Evolutionary conservation across 1,139 yeast genomes (phyloP).

Genomic region (Scheffersomyces insectosa): DNA sequence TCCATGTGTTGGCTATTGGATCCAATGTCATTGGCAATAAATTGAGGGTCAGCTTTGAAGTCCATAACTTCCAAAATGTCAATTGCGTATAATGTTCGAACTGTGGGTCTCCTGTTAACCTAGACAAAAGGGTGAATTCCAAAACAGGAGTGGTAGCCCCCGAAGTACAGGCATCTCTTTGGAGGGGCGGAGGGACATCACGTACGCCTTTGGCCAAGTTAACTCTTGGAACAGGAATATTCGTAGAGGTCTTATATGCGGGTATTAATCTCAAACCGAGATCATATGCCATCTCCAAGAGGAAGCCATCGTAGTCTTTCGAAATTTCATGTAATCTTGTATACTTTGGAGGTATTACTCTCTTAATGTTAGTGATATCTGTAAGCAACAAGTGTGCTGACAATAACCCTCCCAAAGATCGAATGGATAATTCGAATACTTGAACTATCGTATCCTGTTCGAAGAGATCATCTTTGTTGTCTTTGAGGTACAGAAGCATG

Average conservation of each 20-base stretch:
- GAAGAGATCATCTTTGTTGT: constrained; percentile 42
- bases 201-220: constrained; percentile 57
- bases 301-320: constrained; percentile 62
- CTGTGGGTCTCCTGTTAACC: constrained; percentile 69
- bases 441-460: constrained; percentile 72
- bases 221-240: constrained; percentile 73
- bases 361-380: constrained; percentile 44
- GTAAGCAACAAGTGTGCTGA: constrained; percentile 70
- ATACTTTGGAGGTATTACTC: constrained; percentile 9
- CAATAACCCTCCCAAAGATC: constrained; percentile 76
- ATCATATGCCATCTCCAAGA: constrained; percentile 68
- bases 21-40: constrained; percentile 79
- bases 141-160: constrained; percentile 84
- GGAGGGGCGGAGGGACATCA: constrained; percentile 40
- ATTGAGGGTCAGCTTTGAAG: constrained; percentile 58
- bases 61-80: constrained; percentile 76
- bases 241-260: constrained; percentile 61
- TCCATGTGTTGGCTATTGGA: constrained; percentile 57
- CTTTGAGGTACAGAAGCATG: constrained; percentile 49
- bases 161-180: constrained; percentile 75
- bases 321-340: constrained; percentile 18
- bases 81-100: constrained; percentile 63
- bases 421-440: constrained; percentile 81
- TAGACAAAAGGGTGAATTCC: constrained; percentile 74
- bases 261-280: constrained; percentile 67